A percentile compares a stretch with the other conserved stretches of the same genome.
These are phyloP conservation scores for Botrytis hyacinthi DNA, from an alignment of 2,329 filamentous ascomycete species.

Conservation along the genomic window DNA sequence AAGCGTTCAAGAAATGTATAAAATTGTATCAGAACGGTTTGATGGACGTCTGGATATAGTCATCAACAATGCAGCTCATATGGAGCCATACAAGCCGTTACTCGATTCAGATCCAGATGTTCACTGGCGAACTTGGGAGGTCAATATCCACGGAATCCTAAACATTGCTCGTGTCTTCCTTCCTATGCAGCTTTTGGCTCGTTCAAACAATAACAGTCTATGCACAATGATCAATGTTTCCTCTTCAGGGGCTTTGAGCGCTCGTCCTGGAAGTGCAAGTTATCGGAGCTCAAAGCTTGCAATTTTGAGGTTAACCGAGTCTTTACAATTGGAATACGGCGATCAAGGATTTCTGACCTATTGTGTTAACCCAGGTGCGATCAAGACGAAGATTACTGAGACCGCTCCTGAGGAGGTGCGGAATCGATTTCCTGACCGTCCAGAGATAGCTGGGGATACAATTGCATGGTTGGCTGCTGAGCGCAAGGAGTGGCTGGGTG, in stretches of 20 bases:
- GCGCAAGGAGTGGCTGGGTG: constrained; percentile 47
- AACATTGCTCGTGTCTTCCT: constrained; percentile 24
- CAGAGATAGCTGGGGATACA: constrained; percentile 40
- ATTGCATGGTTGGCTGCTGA: constrained; percentile 45
- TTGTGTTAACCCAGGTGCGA: constrained; percentile 42
- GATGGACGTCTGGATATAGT: constrained; percentile 28
- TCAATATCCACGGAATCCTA: constrained; percentile 28
- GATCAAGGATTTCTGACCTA: constrained; percentile 45
- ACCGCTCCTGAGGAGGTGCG: constrained; percentile 12
- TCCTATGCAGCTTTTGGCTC: constrained; percentile 26
- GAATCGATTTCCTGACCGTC: background rate
- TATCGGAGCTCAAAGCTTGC: constrained; percentile 52
- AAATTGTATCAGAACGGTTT: background rate
- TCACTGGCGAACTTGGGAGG: constrained; percentile 28
- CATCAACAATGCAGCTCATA: constrained; percentile 30
- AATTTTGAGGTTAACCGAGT: constrained; percentile 50
- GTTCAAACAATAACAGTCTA: constrained; percentile 25
- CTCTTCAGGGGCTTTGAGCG: constrained; percentile 43
- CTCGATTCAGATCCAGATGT: constrained; percentile 23
- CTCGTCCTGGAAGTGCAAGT: constrained; percentile 39
- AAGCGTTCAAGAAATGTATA: constrained; percentile 4
- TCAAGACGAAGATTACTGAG: constrained; percentile 40
- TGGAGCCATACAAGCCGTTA: constrained; percentile 18
- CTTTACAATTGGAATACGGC: constrained; percentile 46
- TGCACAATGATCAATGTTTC: constrained; percentile 50